These are phyloP conservation scores for Aureobasidium leucospermi DNA, from an alignment of 2,329 filamentous ascomycete genomes.

Conservation along the genomic window DNA sequence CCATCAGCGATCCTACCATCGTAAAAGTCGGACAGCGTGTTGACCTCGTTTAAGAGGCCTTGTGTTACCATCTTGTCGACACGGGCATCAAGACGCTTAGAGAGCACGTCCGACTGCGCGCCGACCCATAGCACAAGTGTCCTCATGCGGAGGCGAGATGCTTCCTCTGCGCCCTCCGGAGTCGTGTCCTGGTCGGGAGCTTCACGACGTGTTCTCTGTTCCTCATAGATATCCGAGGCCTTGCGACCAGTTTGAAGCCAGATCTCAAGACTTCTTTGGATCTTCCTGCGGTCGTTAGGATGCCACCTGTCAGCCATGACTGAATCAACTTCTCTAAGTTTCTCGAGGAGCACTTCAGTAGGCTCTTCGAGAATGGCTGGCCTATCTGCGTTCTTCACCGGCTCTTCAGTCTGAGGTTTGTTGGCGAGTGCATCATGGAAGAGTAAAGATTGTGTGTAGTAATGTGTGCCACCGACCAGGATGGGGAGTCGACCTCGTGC, in stretches of 20 bases:
- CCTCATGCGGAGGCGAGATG: constrained; percentile 31
- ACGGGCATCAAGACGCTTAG: constrained; percentile 63
- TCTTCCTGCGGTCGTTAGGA: constrained; percentile 85
- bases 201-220: constrained; percentile 46
- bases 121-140: constrained; percentile 84
- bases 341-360: constrained; percentile 63
- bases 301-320: constrained; percentile 89
- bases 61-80: constrained; percentile 75
- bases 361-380: constrained; percentile 62
- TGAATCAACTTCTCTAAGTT: constrained; percentile 74
- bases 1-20: constrained; percentile 26
- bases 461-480: constrained; percentile 88
- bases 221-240: constrained; percentile 79
- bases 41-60: constrained; percentile 58
- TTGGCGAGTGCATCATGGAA: constrained; percentile 65
- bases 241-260: constrained; percentile 72
- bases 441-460: constrained; percentile 84
- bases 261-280: constrained; percentile 82
- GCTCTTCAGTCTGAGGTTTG: constrained; percentile 23
- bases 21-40: constrained; percentile 42
- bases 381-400: constrained; percentile 34
- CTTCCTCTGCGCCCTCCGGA: not conserved
- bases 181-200: not conserved
- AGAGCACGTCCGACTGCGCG: constrained; percentile 60
- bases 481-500: constrained; percentile 75